Evolutionary conservation across 106 monocot species (phyloP), one percentile per base, ranked within the genome.

Genomic region (Dioscorea dumetorum): DNA sequence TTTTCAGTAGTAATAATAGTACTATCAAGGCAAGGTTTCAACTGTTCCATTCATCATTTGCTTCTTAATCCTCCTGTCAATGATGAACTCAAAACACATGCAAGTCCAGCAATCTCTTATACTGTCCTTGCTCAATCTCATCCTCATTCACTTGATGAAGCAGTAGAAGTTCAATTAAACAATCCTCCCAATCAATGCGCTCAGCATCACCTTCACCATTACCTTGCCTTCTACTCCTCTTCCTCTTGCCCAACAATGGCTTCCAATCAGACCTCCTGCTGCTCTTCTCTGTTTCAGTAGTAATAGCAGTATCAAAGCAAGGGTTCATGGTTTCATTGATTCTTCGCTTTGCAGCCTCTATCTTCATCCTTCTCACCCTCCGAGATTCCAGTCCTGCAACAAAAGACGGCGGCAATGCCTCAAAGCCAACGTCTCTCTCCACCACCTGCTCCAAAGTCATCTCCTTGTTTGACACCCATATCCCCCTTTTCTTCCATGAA

Each of bases 151-250:
- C 94, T 28, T 67, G 61, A 71, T 88, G 91, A 61, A 95, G 72
- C 17, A 91, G 59, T 33, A 91, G 66, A 53, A 91, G 65, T 52
- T 95, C 94, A 57, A 95, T 81, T 7, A 91, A 75, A 66, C 82
- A 87, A 67, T 91, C 94, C 70, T 91, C 94, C 91, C 87, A 88
- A 75, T 91, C 94, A 67, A 91, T 56, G 10, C 56, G 6, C 41
- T 41, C 6, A 41, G 6, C 41, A 41, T 41, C 78, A 33, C 63
- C 71, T 21, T 24, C 32, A 57, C 24, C 16, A 68, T 54, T 33
- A 2, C 28, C 17, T 33, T 32, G 51, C 58, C 75, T 74, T 48
- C 57, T 66, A 53, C 71, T 71, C 72, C 32, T 78, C 73, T 48
- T 78, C 76, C 66, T 50, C 34, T 41, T 61, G 67, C 59, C 19